Base-by-base conservation (phyloP, 139 green algal species). In the Pedinophyceae sp. region DNA sequence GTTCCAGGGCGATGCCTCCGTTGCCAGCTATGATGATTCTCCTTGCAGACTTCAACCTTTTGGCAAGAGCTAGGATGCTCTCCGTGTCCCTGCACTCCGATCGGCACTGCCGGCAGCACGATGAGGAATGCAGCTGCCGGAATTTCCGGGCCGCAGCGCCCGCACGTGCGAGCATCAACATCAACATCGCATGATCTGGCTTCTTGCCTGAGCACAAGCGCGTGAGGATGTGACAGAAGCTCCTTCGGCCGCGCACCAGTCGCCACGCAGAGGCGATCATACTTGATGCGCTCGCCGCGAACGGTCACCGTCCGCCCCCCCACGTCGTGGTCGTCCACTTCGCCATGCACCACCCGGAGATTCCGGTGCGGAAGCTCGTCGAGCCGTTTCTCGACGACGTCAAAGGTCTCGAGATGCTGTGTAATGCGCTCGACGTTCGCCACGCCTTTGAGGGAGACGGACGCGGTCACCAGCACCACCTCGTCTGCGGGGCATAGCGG, bases 1-100 rank as follows among this genome's bases (percentile, higher is more conserved):
- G 61, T 57, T 92, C 82, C 29, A 93, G 41, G 0, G 85, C 85
- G 19, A 94, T 93, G 61, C 79, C 85, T 4, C 85, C 85, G 61
- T 94, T 94, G 51, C 85, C 85, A 4, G 85, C 78, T 25, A 94
- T 50, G 23, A 83, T 55, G 23, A 88, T 61, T 2, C 59, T 54
- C 40, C 55, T 55, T 2, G 59, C 61, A 2, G 6, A 17, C 19
- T 28, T 10, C 46, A 88, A 57, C 17, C 45, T 40, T 13, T 23
- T 10, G 1, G 20, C 29, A 51, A 76, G 54, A 22, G 43, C 54
- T 43, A 66, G 27, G 4, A 93, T 65, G 43, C 71, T 86, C 55
- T 88, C 62, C 7, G 68, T 76, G 72, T 91, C 83, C 2, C 84
- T 59, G n/a, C 22, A 89, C 59, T 0, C 68, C 73, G 20, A 83